Conservation (phyloP, 768 basidiomycete genomes). For the Suillus discolor region DNA sequence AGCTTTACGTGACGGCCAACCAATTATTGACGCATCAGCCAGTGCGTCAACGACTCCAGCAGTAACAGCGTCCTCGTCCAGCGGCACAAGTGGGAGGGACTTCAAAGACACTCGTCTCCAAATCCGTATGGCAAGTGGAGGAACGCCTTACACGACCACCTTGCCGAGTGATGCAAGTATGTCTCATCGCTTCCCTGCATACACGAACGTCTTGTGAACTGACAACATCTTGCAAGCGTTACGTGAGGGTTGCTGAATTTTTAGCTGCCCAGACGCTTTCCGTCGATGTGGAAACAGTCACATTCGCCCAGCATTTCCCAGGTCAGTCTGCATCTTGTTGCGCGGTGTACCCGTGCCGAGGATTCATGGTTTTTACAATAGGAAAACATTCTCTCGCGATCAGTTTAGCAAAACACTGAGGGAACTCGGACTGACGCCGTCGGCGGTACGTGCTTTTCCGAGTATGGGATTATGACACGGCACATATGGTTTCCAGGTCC, state of each 20-base stretch:
- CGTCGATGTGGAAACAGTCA: constrained; percentile 78
- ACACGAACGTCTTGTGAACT: constrained; percentile 1
- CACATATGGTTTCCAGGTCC: constrained; percentile 41
- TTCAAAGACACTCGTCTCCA: constrained; percentile 89
- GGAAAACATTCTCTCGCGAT: constrained; percentile 72
- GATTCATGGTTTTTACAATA: constrained; percentile 27
- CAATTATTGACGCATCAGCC: constrained; percentile 37
- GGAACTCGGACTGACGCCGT: constrained; percentile 88
- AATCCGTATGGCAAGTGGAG: constrained; percentile 80
- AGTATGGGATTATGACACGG: background rate
- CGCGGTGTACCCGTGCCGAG: background rate
- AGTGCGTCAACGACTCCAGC: constrained; percentile 36
- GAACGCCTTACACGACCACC: constrained; percentile 79
- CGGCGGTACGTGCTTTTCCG: constrained; percentile 60
- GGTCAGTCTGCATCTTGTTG: constrained; percentile 45
- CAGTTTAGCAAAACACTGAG: constrained; percentile 83
- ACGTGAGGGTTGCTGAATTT: constrained; percentile 84
- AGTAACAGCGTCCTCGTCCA: constrained; percentile 37
- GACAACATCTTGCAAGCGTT: constrained; percentile 54
- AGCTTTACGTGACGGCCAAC: constrained; percentile 80
- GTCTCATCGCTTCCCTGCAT: constrained; percentile 29
- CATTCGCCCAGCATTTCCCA: constrained; percentile 80
- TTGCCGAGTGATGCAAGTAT: constrained; percentile 77
- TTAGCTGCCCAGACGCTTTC: constrained; percentile 71
- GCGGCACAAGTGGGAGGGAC: constrained; percentile 62